Evolutionary conservation across 495 filamentous ascomycete species (phyloP), one percentile per base, ranked within the genome.

Genomic region (Talaromyces ruber): DNA sequence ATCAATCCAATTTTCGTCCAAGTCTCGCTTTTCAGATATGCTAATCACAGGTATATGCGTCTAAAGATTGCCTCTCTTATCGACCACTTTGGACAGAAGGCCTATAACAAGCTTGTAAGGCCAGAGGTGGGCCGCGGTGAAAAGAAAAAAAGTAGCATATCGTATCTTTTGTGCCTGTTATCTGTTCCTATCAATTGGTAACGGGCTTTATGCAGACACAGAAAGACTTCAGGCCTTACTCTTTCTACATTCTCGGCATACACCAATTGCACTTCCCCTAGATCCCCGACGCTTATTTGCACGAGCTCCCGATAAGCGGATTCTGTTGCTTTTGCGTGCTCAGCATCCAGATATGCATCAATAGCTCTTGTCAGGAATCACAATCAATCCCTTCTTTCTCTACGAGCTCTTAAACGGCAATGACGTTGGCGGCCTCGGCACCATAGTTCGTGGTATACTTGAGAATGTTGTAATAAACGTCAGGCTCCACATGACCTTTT

Each of bases 101-200:
- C 81, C 83, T 8, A 85, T 72, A 7, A 94, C 84, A n/a, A 93
- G 81, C 70, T 94, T 95, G 71, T 93, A 94, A 0, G 91, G 91
- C 90, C 89, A 95, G 5, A 85, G 67, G 52, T 75, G 75, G 0
- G 72, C 81, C 1, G 82, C 77, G 4, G 69, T 67, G 16, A 71
- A 72, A 12, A 62, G 63, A 57, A 75, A 62, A 64, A 57, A 75
- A 71, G 24, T 75, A 81, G 1, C 79, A 70, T 12, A 56, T 69
- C 0, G 81, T 81, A 1, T 76, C 81, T 32, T 76, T 74, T 14
- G 82, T 80, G 25, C 72, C 76, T n/a, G 72, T 65, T 26, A 79
- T 66, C 28, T 60, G 14, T n/a, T 16, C 4, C 8, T 32, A 0
- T 21, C 16, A 25, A n/a, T 56, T 56, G 25, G 22, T 3, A 28